These are phyloP conservation scores for Penicillium dipodomyicola DNA, from an alignment of 495 filamentous ascomycete species.

Conservation along the genomic window DNA sequence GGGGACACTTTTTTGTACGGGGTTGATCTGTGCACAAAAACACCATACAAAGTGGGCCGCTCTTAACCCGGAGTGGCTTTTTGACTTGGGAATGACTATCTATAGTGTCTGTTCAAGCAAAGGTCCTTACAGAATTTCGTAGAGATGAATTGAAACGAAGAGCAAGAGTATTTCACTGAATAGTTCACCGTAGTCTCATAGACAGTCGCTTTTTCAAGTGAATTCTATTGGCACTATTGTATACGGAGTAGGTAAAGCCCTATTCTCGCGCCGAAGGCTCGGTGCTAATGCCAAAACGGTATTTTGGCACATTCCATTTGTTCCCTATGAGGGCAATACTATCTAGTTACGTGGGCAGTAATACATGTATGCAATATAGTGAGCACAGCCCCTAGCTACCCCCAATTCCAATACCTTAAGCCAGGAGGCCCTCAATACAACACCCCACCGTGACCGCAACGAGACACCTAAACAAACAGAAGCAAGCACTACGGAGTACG, in stretches of 20 bases:
- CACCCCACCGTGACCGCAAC: conserved; percentile 1
- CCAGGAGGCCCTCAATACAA: conserved; percentile 7
- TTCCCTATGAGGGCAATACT: neutral
- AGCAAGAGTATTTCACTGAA: too few relatives aligned
- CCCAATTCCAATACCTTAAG: conserved; percentile 7
- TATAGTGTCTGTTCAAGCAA: too few relatives aligned
- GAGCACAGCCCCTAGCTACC: neutral
- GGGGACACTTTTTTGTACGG: conserved; percentile 12
- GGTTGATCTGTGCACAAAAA: conserved; percentile 9
- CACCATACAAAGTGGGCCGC: neutral
- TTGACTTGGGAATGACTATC: too few relatives aligned
- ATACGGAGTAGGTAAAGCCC: too few relatives aligned
- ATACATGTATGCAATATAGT: neutral
- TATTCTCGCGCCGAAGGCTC: too few relatives aligned
- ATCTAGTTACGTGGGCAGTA: neutral
- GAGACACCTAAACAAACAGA: neutral
- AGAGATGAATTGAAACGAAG: too few relatives aligned
- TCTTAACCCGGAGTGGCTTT: too few relatives aligned
- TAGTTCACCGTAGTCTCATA: neutral
- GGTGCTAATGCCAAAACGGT: too few relatives aligned
- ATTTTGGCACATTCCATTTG: neutral
- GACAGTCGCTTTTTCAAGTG: neutral
- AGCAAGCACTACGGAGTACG: neutral
- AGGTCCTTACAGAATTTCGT: too few relatives aligned
- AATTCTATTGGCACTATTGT: neutral